Evolutionary conservation across 495 filamentous ascomycete species (phyloP).

Genomic region (Tricharina praecox): DNA sequence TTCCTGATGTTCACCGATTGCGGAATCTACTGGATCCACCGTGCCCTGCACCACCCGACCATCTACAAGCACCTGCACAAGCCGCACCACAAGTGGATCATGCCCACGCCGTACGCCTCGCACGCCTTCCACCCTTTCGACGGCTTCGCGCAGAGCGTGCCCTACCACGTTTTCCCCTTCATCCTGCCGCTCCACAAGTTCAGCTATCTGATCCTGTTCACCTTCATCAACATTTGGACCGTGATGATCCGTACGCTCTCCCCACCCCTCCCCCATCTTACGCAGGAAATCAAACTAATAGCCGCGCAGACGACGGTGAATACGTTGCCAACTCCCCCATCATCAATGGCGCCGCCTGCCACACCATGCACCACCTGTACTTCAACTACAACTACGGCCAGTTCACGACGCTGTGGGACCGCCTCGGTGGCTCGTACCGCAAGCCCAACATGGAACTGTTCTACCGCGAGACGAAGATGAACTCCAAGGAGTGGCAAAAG

Average conservation of each 20-base stretch:
- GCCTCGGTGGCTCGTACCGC: slow-evolving; percentile 74
- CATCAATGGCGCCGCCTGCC: slow-evolving; percentile 90
- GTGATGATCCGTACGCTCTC: slow-evolving; percentile 58
- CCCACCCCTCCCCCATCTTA: background rate
- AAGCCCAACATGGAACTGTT: slow-evolving; percentile 79
- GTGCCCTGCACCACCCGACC: slow-evolving; percentile 64
- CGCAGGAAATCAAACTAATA: no score
- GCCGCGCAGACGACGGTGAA: slow-evolving; percentile 59
- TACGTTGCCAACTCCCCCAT: slow-evolving; percentile 76
- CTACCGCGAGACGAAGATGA: slow-evolving; percentile 76
- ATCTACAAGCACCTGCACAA: slow-evolving; percentile 88
- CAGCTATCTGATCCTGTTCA: slow-evolving; percentile 69
- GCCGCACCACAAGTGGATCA: slow-evolving; percentile 98
- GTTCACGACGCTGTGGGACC: slow-evolving; percentile 90
- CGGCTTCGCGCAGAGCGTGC: slow-evolving; percentile 78
- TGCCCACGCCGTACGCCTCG: slow-evolving; percentile 84
- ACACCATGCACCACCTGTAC: slow-evolving; percentile 93
- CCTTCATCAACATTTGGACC: slow-evolving; percentile 94
- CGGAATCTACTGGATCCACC: slow-evolving; percentile 90
- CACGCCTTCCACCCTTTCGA: slow-evolving; percentile 93
- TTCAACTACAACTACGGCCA: slow-evolving; percentile 99
- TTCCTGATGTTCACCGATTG: slow-evolving; percentile 89
- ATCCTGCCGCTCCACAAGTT: slow-evolving; percentile 85
- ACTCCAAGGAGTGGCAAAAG: slow-evolving; percentile 57
- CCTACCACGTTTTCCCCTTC: slow-evolving; percentile 89